Base-by-base conservation (phyloP, 768 basidiomycete genomes). In the Pleurotus cornucopiae region DNA sequence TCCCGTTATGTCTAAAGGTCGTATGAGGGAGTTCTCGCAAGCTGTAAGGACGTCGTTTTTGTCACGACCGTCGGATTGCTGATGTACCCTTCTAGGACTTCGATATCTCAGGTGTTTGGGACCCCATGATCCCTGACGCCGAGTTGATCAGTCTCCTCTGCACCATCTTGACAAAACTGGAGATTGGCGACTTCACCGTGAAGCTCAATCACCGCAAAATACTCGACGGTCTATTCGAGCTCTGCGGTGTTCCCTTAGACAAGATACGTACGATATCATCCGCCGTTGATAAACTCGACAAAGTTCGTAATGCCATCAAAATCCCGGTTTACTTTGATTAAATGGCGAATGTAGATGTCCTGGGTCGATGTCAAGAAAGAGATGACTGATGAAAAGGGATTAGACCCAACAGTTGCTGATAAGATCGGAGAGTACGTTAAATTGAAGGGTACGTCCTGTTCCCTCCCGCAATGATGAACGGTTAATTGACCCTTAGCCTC, bases 1-100 rank as follows among this genome's bases (percentile, higher is more conserved):
- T 61, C 97, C 97, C 0, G 95, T 95, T 56, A 94, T 98, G 88
- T 89, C 87, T 25, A 99, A 99, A 75, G 97, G 97, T 0, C 80
- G 97, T 23, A 97, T 99, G 95, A 83, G 97, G 57, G 97, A 99
- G 74, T 99, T 99, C 66, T 92, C 89, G 65, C 97, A 99, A 71
- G 97, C 96, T 60, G 93, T 94, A 61, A 62, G 84, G 74, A 14
- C 20, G 4, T 3, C 3, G 44, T n/a, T 41, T 7, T 43, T 26
- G 43, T 14, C 23, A 20, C 39, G 49, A 46, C 23, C 5, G 45
- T 55, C 3, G 26, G 30, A 18, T 13, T 9, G 13, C 1, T 38
- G 21, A 25, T 6, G 6, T 7, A 20, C 9, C 16, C 6, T 13
- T 4, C 6, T 20, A 96, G 94, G 96, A 99, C 70, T 90, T 98